Conservation (phyloP, 108 stramenopile species). For the Pseudonitzschia delicatissima region DNA sequence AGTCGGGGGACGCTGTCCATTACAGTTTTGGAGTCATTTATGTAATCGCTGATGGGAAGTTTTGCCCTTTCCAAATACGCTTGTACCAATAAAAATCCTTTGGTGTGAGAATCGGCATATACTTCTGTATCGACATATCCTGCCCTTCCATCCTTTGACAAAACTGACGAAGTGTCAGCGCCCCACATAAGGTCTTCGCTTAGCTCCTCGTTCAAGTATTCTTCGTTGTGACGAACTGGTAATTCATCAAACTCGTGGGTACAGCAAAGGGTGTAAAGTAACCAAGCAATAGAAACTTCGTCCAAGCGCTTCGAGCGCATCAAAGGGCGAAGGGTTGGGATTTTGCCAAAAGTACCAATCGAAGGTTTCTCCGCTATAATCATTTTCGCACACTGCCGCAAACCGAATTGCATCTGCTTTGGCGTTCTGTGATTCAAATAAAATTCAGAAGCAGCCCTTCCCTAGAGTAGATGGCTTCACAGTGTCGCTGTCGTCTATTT, state of each 20-base stretch:
- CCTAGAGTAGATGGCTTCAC: slow-evolving; percentile 75
- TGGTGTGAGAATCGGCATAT: slow-evolving; percentile 88
- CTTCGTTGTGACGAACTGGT: slow-evolving; percentile 99
- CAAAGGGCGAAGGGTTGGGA: slow-evolving; percentile 17
- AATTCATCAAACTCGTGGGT: slow-evolving; percentile 95
- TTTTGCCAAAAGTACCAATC: not conserved
- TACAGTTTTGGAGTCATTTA: slow-evolving; percentile 93
- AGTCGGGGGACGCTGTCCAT: slow-evolving; percentile 95
- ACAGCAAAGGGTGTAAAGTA: slow-evolving; percentile 64
- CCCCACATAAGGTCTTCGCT: slow-evolving; percentile 84
- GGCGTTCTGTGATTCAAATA: slow-evolving; percentile 88
- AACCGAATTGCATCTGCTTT: slow-evolving; percentile 73
- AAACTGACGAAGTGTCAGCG: slow-evolving; percentile 41
- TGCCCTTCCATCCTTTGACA: slow-evolving; percentile 31
- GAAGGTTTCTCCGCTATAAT: slow-evolving; percentile 16
- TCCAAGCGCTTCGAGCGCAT: slow-evolving; percentile 18
- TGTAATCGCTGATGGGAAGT: slow-evolving; percentile 96
- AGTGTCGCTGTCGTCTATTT: slow-evolving; percentile 44
- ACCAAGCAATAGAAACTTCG: slow-evolving; percentile 55
- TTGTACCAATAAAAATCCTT: slow-evolving; percentile 93
- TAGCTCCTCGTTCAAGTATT: slow-evolving; percentile 90
- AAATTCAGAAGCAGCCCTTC: slow-evolving; percentile 82
- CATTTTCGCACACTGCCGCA: slow-evolving; percentile 40
- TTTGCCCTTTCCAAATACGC: slow-evolving; percentile 76
- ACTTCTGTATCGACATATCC: slow-evolving; percentile 48